Conservation (phyloP, 768 basidiomycete species). For the Flagelloscypha sp. region DNA sequence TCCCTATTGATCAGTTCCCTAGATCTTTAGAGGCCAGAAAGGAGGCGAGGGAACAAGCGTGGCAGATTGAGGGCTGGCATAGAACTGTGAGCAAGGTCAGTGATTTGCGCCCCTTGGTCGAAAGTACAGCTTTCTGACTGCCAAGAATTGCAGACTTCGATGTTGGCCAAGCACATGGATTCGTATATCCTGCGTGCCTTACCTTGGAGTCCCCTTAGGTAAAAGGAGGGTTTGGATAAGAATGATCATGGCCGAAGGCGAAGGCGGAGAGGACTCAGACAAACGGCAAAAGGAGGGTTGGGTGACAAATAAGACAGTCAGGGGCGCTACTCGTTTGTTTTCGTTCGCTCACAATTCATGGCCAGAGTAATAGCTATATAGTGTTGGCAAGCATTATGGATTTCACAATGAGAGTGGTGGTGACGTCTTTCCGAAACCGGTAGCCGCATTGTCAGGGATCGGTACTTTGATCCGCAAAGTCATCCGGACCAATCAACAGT, state of each 20-base stretch:
- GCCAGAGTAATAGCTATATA: no score
- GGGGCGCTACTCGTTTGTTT: no score
- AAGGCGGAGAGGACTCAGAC: no score
- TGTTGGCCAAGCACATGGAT: conserved; percentile 82
- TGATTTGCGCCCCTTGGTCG: neutral
- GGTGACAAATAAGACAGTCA: no score
- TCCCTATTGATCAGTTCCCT: conserved; percentile 8
- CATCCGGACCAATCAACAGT: no score
- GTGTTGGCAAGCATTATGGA: no score
- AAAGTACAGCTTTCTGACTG: conserved; percentile 9
- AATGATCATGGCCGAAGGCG: neutral
- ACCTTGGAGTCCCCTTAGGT: conserved; percentile 81
- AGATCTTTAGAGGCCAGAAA: conserved; percentile 77
- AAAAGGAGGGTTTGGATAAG: conserved; percentile 10
- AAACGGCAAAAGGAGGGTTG: no score
- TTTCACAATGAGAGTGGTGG: no score
- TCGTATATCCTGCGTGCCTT: conserved; percentile 74
- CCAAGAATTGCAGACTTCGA: conserved; percentile 59
- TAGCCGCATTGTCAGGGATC: no score
- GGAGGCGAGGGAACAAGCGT: conserved; percentile 80
- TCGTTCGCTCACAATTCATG: no score
- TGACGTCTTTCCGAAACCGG: no score
- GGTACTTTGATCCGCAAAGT: no score
- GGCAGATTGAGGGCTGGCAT: conserved; percentile 93
- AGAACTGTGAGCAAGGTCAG: conserved; percentile 86